Conservation (phyloP, 2,329 filamentous ascomycete species). For the Pseudogymnoascus sp. region DNA sequence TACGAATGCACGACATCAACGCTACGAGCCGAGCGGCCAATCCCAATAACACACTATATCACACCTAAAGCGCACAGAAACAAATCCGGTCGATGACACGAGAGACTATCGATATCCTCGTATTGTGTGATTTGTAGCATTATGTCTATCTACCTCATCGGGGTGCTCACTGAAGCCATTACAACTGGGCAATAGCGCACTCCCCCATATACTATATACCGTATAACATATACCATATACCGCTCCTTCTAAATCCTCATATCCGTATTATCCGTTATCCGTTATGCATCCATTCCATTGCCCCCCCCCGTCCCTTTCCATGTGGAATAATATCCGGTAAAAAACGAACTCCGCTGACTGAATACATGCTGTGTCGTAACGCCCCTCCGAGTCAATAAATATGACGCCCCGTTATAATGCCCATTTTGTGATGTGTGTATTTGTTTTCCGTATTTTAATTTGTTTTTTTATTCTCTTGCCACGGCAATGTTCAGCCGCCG, state of each 20-base stretch:
- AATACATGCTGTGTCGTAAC: background rate
- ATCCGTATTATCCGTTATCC: constrained; percentile 1
- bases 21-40: background rate
- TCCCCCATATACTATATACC: background rate
- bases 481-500: background rate
- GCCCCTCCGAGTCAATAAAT: background rate
- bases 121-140: background rate
- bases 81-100: background rate
- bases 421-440: background rate
- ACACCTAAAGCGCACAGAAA: background rate
- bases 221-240: background rate
- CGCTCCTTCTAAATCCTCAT: background rate
- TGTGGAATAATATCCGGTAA: background rate
- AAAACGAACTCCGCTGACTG: background rate
- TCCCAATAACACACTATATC: background rate
- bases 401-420: background rate
- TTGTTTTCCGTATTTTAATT: background rate
- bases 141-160: background rate
- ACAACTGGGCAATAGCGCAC: background rate
- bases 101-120: background rate
- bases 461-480: background rate
- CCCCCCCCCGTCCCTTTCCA: background rate
- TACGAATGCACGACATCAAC: constrained; percentile 1
- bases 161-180: background rate
- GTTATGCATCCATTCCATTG: background rate